Conservation (phyloP, 495 filamentous ascomycete genomes). For the Penicillium cinerascens region DNA sequence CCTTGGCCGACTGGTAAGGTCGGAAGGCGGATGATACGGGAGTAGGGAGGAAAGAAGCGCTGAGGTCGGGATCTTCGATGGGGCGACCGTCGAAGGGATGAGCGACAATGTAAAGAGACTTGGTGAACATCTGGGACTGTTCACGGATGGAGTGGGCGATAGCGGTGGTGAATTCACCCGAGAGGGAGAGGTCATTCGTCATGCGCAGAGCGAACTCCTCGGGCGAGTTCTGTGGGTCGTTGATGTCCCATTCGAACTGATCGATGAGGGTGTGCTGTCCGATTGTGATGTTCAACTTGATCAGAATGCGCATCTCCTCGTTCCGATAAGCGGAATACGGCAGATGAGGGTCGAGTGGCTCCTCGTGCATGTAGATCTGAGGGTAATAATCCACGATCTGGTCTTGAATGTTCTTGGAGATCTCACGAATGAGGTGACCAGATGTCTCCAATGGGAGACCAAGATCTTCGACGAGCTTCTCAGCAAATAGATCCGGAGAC, state of each 20-base stretch:
- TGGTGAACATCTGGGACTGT: slow-evolving; percentile 89
- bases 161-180: slow-evolving; percentile 93
- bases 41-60: slow-evolving; percentile 78
- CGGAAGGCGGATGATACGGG: slow-evolving; percentile 80
- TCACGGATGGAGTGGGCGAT: slow-evolving; percentile 97
- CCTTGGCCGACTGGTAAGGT: slow-evolving; percentile 85
- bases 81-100: slow-evolving; percentile 94
- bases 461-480: slow-evolving; percentile 89
- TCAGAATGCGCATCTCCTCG: slow-evolving; percentile 93
- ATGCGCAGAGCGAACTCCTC: slow-evolving; percentile 90
- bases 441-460: slow-evolving; percentile 66
- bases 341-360: slow-evolving; percentile 81
- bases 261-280: slow-evolving; percentile 91
- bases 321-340: slow-evolving; percentile 96
- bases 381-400: slow-evolving; percentile 92
- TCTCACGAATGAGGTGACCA: slow-evolving; percentile 65
- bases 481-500: slow-evolving; percentile 73
- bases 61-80: slow-evolving; percentile 85
- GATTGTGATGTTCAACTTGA: slow-evolving; percentile 97
- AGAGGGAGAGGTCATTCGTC: slow-evolving; percentile 85
- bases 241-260: slow-evolving; percentile 99
- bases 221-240: slow-evolving; percentile 86
- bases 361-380: slow-evolving; percentile 83
- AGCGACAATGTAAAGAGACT: slow-evolving; percentile 85
- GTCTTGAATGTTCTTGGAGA: slow-evolving; percentile 77